Conservation (phyloP, 306 rosid genomes). For the Trifolium fragiferum region DNA sequence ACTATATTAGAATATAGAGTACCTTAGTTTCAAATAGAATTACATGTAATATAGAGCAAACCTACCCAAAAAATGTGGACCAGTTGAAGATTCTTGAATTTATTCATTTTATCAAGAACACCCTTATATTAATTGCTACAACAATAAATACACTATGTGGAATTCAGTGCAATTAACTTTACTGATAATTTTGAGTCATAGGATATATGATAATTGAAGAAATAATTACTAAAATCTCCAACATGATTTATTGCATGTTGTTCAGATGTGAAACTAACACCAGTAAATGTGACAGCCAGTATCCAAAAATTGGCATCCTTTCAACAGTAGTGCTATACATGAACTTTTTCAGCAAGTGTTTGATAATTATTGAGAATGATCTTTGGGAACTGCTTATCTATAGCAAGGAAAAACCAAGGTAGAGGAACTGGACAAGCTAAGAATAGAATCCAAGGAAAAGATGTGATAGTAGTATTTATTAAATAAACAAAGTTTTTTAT, state of each 20-base stretch:
- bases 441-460: conserved; percentile 64
- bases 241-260: conserved; percentile 42
- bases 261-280: conserved; percentile 34
- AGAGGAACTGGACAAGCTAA: conserved; percentile 49
- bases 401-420: conserved; percentile 23
- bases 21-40: too few species aligned
- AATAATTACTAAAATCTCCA: neutral
- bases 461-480: conserved; percentile 19
- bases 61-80: too few species aligned
- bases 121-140: neutral
- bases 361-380: conserved; percentile 44
- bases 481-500: conserved; percentile 23
- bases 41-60: too few species aligned
- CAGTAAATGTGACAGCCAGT: conserved; percentile 34
- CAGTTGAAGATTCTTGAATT: too few species aligned
- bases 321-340: conserved; percentile 36
- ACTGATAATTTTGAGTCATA: conserved; percentile 18
- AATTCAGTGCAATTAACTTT: conserved; percentile 41
- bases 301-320: conserved; percentile 38
- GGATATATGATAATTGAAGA: conserved; percentile 5
- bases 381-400: conserved; percentile 40
- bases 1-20: too few species aligned
- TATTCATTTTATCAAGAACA: neutral
- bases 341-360: conserved; percentile 43
- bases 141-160: conserved; percentile 25